Evolutionary conservation across 495 filamentous ascomycete genomes (phyloP).

Genomic region (Neurospora intermedia): DNA sequence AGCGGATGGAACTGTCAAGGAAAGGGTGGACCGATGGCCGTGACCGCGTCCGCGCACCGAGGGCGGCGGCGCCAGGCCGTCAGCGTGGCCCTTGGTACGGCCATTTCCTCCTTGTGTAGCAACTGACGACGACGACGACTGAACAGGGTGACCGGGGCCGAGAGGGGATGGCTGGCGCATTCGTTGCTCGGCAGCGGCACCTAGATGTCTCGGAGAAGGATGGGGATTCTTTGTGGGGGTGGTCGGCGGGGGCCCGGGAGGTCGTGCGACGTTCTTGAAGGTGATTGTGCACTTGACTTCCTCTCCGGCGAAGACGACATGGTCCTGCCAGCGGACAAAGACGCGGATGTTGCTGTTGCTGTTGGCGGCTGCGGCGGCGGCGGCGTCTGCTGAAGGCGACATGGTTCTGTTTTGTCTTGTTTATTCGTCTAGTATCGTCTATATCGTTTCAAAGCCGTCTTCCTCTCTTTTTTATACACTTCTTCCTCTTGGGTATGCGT

Average conservation of each 20-base stretch:
- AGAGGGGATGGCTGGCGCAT: slow-evolving; percentile 16
- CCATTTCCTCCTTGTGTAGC: not conserved
- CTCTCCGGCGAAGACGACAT: slow-evolving; percentile 90
- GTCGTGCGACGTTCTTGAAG: slow-evolving; percentile 69
- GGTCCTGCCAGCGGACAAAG: slow-evolving; percentile 85
- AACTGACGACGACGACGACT: not conserved
- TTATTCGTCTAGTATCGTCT: no score
- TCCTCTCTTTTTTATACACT: not conserved
- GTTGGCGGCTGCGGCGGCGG: slow-evolving; percentile 13
- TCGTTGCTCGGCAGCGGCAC: slow-evolving; percentile 7
- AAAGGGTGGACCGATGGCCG: slow-evolving; percentile 48
- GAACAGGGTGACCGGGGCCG: slow-evolving; percentile 4
- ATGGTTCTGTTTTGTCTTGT: not conserved
- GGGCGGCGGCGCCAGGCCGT: slow-evolving; percentile 28
- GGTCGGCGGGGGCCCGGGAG: not conserved
- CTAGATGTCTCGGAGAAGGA: not conserved
- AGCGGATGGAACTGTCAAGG: slow-evolving; percentile 42
- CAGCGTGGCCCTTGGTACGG: slow-evolving; percentile 8
- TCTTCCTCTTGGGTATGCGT: not conserved
- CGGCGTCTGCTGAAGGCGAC: not conserved
- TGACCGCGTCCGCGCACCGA: slow-evolving; percentile 17
- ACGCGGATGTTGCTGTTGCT: slow-evolving; percentile 70
- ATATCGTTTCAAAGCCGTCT: not conserved
- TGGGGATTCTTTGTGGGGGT: not conserved
- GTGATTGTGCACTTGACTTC: slow-evolving; percentile 89